These are phyloP conservation scores for Fusarium abutilonis DNA, from an alignment of 2,329 filamentous ascomycete species.

Conservation along the genomic window DNA sequence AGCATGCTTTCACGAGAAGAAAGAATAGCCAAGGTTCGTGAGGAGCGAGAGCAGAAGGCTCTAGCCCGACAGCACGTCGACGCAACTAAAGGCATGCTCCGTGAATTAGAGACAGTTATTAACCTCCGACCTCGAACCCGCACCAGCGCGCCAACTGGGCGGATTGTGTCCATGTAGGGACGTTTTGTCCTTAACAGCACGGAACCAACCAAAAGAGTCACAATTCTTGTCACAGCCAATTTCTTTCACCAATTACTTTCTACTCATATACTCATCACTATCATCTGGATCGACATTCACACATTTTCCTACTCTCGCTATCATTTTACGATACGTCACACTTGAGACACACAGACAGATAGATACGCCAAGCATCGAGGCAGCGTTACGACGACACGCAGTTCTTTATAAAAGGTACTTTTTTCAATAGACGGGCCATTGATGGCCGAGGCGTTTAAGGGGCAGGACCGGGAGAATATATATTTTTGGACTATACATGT, in stretches of 20 bases:
- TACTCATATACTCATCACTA: constrained; percentile 4
- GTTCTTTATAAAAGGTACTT: constrained; percentile 26
- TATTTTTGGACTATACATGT: constrained; percentile 14
- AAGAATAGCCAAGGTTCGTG: constrained; percentile 85
- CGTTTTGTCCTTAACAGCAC: constrained; percentile 1
- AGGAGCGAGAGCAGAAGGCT: constrained; percentile 81
- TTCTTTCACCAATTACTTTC: constrained; percentile 12
- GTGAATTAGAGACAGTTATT: constrained; percentile 92
- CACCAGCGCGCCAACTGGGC: constrained; percentile 51
- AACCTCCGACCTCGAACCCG: constrained; percentile 59
- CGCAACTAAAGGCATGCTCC: constrained; percentile 87
- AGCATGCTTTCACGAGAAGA: constrained; percentile 84
- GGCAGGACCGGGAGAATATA: constrained; percentile 3
- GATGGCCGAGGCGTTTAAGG: constrained; percentile 26
- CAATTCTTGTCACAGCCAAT: constrained; percentile 13
- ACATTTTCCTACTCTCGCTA: constrained; percentile 22
- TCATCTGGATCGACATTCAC: constrained; percentile 12
- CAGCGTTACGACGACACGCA: constrained; percentile 39
- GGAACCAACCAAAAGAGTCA: constrained; percentile 15
- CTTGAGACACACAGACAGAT: constrained; percentile 24
- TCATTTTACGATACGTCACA: constrained; percentile 26
- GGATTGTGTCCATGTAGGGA: constrained; percentile 57
- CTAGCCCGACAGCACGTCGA: constrained; percentile 78
- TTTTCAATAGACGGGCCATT: constrained; percentile 28
- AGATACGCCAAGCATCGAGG: constrained; percentile 24